Evolutionary conservation across 2,329 filamentous ascomycete genomes (phyloP).

Genomic region (Magnaporthiopsis poae): DNA sequence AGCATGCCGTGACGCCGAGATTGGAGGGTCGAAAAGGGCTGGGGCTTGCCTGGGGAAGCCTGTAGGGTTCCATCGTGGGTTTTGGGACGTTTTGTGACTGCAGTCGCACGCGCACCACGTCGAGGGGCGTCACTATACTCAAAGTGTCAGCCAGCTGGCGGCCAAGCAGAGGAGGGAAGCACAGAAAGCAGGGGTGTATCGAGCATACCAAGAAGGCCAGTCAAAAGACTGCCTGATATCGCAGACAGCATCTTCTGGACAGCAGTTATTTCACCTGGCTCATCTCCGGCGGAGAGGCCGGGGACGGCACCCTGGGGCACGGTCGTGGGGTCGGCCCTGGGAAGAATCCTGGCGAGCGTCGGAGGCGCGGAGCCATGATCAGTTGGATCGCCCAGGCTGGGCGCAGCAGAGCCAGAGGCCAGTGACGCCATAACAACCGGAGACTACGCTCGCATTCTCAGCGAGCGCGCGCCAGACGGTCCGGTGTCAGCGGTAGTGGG

Average conservation of each 20-base stretch:
- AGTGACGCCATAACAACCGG: slow-evolving; percentile 6
- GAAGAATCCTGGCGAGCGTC: slow-evolving; percentile 20
- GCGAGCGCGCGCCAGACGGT: slow-evolving; percentile 9
- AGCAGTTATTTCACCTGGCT: slow-evolving; percentile 61
- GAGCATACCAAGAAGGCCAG: slow-evolving; percentile 69
- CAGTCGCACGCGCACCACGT: slow-evolving; percentile 88
- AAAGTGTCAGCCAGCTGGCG: slow-evolving; percentile 7
- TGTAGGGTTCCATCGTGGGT: slow-evolving; percentile 22
- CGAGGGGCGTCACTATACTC: slow-evolving; percentile 73
- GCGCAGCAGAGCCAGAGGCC: slow-evolving; percentile 15
- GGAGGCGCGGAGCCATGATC: slow-evolving; percentile 26
- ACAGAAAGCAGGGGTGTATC: neutral
- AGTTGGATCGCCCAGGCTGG: neutral
- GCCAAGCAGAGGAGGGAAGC: neutral
- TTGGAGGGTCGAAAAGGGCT: slow-evolving; percentile 63
- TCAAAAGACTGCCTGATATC: slow-evolving; percentile 79
- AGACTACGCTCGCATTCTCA: slow-evolving; percentile 4
- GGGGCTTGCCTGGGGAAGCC: slow-evolving; percentile 26
- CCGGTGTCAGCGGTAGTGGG: neutral
- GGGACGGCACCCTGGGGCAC: neutral
- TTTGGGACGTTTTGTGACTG: slow-evolving; percentile 62
- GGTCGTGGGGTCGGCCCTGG: slow-evolving; percentile 18
- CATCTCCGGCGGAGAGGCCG: slow-evolving; percentile 25
- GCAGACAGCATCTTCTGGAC: slow-evolving; percentile 91
- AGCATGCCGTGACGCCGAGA: slow-evolving; percentile 87